phyloP scores from a whole-genome alignment of 129 eudicot species.

The Flaveria bidentis region DNA sequence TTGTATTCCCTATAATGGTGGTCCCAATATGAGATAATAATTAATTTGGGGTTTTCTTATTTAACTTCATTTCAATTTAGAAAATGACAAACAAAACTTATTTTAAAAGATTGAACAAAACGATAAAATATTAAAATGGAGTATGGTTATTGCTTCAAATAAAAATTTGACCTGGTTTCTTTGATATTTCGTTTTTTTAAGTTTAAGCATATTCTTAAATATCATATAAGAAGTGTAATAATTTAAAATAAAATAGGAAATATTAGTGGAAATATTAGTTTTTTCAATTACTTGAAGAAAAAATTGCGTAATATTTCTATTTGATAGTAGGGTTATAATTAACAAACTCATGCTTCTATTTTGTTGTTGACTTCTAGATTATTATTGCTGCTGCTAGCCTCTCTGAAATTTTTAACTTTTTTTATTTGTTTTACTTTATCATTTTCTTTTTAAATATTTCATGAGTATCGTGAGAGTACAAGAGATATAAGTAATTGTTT shows the following conservation, averaged over 20 bases:
- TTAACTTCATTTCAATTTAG: neutral
- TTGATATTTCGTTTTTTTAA: neutral
- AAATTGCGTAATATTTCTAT: neutral
- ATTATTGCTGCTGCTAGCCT: neutral
- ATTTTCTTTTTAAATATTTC: too few species aligned
- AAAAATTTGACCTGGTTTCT: neutral
- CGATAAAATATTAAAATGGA: conserved; percentile 3
- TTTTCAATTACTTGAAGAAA: neutral
- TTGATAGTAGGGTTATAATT: neutral
- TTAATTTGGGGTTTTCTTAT: neutral
- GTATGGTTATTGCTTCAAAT: neutral
- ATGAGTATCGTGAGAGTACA: too few species aligned
- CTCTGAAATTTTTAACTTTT: neutral
- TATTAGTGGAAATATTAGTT: neutral
- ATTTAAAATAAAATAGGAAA: neutral
- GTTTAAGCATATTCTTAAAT: neutral
- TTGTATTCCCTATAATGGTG: conserved; percentile 20
- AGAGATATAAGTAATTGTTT: too few species aligned
- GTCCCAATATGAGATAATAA: conserved; percentile 27
- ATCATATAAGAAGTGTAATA: neutral
- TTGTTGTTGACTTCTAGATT: neutral
- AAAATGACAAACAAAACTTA: conserved; percentile 25
- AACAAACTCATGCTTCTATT: neutral
- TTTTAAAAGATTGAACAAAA: neutral
- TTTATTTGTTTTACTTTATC: neutral